Evolutionary conservation across 345 rosid species (phyloP).

Genomic region (Eucalyptus fibrosa): DNA sequence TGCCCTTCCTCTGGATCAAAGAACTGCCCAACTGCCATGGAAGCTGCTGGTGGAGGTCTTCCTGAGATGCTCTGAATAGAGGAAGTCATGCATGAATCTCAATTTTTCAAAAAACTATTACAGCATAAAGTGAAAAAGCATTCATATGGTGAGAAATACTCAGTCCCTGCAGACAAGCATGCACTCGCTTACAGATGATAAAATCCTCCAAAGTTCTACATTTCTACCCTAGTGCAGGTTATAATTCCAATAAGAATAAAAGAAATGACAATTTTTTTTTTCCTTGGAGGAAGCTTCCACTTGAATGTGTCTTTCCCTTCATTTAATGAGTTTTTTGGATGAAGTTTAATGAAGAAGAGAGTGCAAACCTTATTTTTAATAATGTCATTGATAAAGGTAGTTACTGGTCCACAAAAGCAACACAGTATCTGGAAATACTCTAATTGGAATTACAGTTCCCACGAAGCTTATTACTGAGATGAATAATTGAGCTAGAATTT

Average conservation of each 20-base stretch:
- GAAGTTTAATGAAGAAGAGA: background rate
- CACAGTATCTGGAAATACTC: background rate
- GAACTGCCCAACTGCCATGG: slow-evolving; percentile 99
- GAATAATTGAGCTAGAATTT: background rate
- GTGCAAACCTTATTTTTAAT: background rate
- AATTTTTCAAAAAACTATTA: background rate
- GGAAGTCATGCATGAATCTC: slow-evolving; percentile 1
- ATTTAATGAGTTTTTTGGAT: background rate
- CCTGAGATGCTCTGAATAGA: slow-evolving; percentile 73
- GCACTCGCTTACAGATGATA: background rate
- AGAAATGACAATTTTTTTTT: background rate
- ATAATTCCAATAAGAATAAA: background rate
- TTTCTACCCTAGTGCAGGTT: background rate
- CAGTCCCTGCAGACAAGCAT: background rate
- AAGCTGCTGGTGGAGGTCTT: slow-evolving; percentile 96
- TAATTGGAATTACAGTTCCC: background rate
- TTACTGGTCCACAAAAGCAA: background rate
- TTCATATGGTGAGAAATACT: background rate
- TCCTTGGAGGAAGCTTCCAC: background rate
- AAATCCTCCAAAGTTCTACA: background rate
- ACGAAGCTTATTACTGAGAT: background rate
- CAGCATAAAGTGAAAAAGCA: background rate
- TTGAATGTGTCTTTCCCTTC: background rate
- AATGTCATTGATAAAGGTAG: background rate
- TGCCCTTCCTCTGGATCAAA: slow-evolving; percentile 76